Conservation (phyloP, 2,329 filamentous ascomycete species). For the Microdochium nivale region DNA sequence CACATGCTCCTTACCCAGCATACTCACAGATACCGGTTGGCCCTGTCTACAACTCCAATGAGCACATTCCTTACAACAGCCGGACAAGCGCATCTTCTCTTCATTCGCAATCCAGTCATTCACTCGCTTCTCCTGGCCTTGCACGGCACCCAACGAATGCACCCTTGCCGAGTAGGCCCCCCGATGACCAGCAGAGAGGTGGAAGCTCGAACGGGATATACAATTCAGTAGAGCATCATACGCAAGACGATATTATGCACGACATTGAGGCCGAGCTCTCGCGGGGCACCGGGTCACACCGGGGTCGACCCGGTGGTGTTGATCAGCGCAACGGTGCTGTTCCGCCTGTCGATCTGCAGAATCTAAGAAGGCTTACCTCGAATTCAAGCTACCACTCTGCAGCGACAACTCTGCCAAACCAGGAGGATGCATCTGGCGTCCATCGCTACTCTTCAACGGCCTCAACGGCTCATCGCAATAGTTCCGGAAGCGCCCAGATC, state of each 20-base stretch:
- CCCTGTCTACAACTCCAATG: slow-evolving; percentile 37
- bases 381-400: slow-evolving; percentile 35
- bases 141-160: slow-evolving; percentile 52
- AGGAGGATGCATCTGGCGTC: slow-evolving; percentile 25
- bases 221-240: slow-evolving; percentile 27
- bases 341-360: slow-evolving; percentile 35
- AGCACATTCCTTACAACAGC: slow-evolving; percentile 35
- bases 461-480: slow-evolving; percentile 28
- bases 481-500: slow-evolving; percentile 22
- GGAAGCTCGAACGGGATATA: slow-evolving; percentile 3
- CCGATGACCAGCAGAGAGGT: slow-evolving; percentile 21
- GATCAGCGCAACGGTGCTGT: slow-evolving; percentile 34
- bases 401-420: slow-evolving; percentile 33
- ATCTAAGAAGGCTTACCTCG: slow-evolving; percentile 30
- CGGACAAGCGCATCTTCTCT: slow-evolving; percentile 39
- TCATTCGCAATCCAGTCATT: slow-evolving; percentile 32
- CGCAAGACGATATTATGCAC: slow-evolving; percentile 46
- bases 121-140: slow-evolving; percentile 36
- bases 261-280: slow-evolving; percentile 49
- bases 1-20: slow-evolving; percentile 42
- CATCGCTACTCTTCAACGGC: slow-evolving; percentile 31
- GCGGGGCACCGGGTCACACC: slow-evolving; percentile 25
- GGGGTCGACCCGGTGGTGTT: slow-evolving; percentile 26
- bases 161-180: slow-evolving; percentile 46
- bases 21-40: slow-evolving; percentile 44